These are phyloP conservation scores for Fusarium devonianum DNA, from an alignment of 2,329 filamentous ascomycete genomes.

Conservation along the genomic window DNA sequence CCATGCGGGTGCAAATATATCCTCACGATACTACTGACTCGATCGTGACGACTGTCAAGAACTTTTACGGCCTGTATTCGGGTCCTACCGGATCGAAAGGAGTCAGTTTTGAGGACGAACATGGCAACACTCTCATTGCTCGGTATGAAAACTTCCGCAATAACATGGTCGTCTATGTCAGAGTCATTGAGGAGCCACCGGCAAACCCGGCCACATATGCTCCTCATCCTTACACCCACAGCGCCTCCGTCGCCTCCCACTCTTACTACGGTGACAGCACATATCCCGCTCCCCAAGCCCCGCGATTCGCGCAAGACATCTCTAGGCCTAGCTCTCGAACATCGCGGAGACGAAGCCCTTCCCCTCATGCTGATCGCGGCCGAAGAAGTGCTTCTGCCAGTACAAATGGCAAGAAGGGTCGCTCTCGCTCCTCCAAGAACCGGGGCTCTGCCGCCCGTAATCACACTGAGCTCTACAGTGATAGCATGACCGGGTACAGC, in stretches of 20 bases:
- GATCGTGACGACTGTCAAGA: slow-evolving; percentile 97
- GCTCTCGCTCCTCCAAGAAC: slow-evolving; percentile 74
- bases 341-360: slow-evolving; percentile 79
- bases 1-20: slow-evolving; percentile 90
- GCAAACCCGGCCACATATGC: slow-evolving; percentile 56
- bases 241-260: slow-evolving; percentile 60
- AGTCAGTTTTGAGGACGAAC: slow-evolving; percentile 92
- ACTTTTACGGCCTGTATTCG: slow-evolving; percentile 96
- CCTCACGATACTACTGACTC: slow-evolving; percentile 97
- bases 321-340: slow-evolving; percentile 74
- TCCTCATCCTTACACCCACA: slow-evolving; percentile 60
- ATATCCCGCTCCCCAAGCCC: slow-evolving; percentile 55
- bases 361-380: slow-evolving; percentile 72
- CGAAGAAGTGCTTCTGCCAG: slow-evolving; percentile 79
- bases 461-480: slow-evolving; percentile 67
- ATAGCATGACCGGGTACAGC: slow-evolving; percentile 79
- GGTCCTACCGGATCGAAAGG: slow-evolving; percentile 73
- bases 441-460: slow-evolving; percentile 56
- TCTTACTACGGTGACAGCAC: slow-evolving; percentile 62
- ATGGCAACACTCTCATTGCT: slow-evolving; percentile 90
- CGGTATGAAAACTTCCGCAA: slow-evolving; percentile 94
- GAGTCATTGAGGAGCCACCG: slow-evolving; percentile 73
- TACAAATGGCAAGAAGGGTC: slow-evolving; percentile 68
- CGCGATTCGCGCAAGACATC: slow-evolving; percentile 65
- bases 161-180: slow-evolving; percentile 92